Evolutionary conservation across 352 stramenopile genomes (phyloP), one percentile per base, ranked within the genome.

Genomic region (Phytophthora brassicae): DNA sequence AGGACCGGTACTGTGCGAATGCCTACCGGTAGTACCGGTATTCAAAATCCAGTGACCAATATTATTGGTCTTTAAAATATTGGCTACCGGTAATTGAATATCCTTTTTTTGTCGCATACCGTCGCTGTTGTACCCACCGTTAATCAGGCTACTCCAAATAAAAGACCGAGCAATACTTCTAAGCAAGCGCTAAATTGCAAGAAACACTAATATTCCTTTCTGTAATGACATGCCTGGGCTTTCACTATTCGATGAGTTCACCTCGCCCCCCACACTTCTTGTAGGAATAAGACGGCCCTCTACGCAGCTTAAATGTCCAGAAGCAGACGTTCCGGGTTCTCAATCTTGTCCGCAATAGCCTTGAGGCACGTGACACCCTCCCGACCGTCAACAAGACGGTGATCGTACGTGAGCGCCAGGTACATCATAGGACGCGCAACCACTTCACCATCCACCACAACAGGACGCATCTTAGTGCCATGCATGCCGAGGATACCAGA

Each of bases 351-450:
- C 23, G 94, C 92, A 67, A 99, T 97, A 56, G 84, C 93, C 81
- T 99, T 99, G 60, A 99, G 88, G 79, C 98, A 99, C 44, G 96
- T 99, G 29, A 99, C 97, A 51, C 95, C 96, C 82, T 99, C 97
- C 62, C 97, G 94, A 29, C 97, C 97, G 72, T 99, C 97, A 57
- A 99, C 97, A 45, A 99, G 80, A 54, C 97, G 90, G 87, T 99
- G 97, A 86, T 99, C 97, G 79, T 99, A 99, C 52, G 97, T 99
- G 49, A 99, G 86, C 39, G 97, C 97, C 43, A 99, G 78, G 81
- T 99, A 99, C 97, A 99, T 99, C 96, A 99, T 99, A 26, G 97
- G 97, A 41, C 97, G 76, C 8, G 96, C 95, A 24, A 98, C 94
- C 47, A 99, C 90, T 72, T 99, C 79, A 36, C 97, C 97, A 74